Base-by-base conservation (phyloP, 2,329 filamentous ascomycete genomes). In the Fusarium odoratissimum region DNA sequence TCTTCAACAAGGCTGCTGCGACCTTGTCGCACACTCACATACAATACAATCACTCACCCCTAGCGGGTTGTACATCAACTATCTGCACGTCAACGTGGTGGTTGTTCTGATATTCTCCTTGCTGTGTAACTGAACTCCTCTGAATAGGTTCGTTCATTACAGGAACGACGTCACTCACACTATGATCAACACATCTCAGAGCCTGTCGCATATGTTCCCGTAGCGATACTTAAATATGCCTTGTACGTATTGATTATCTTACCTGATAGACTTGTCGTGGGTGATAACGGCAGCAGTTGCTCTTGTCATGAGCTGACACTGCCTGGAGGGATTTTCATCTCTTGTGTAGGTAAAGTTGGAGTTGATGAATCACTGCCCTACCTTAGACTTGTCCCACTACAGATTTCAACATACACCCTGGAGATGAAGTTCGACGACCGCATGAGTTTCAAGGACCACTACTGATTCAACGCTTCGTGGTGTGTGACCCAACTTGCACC, bases 1-100 rank as follows among this genome's bases (percentile, higher is more conserved):
- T 52, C 73, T 80, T 80, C 76, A 79, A 80, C 79, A 76, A 70
- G 70, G 56, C 65, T 75, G 42, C 44, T 51, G 68, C 61, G 67
- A 59, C 56, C 48, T 45, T 49, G 41, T 65, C 72, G 60, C 63
- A 66, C 55, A 66, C 60, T 61, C 56, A 48, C 28, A 63, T 66
- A 64, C 64, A 69, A 63, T 70, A 63, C 64, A 72, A 57, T 57
- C 60, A 59, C 60, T 59, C 42, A 35, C 49, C 51, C 55, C 33
- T 49, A 35, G 45, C 59, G 73, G 67, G 62, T 48, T 64, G 56
- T 33, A 48, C 60, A 64, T 60, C 33, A 51, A 40, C 23, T 56
- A 55, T 55, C 33, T 66, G 28, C 67, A 56, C 12, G 23, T 30
- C 44, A 45, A 59, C 25, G 42, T 57, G 38, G 48, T 48, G 14